These are phyloP conservation scores for Chrysanthemum seticuspe DNA, from an alignment of 129 eudicot species.

Conservation along the genomic window DNA sequence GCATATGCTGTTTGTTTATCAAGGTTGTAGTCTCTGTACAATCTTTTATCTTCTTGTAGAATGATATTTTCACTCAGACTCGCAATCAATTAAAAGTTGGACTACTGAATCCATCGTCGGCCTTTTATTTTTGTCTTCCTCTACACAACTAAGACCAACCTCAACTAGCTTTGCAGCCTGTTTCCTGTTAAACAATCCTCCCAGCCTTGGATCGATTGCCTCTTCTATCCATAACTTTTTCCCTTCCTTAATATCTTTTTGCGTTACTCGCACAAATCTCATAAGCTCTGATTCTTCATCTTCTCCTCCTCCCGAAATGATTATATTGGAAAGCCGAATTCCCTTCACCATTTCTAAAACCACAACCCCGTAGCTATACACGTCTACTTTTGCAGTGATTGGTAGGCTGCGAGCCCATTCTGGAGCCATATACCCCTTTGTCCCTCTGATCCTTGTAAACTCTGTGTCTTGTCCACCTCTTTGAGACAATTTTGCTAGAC, in stretches of 20 bases:
- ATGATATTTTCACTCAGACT: neutral
- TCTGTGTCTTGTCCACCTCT: slow-evolving; percentile 26
- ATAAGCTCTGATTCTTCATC: slow-evolving; percentile 27
- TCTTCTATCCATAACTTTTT: slow-evolving; percentile 38
- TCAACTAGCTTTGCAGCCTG: slow-evolving; percentile 40
- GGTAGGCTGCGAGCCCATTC: slow-evolving; percentile 41
- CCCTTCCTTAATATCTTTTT: slow-evolving; percentile 15
- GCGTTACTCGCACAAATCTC: slow-evolving; percentile 29
- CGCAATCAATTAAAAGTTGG: slow-evolving; percentile 38
- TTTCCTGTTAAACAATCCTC: slow-evolving; percentile 36
- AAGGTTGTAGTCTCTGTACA: too few relatives aligned
- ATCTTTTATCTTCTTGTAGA: too few relatives aligned
- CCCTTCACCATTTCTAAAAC: slow-evolving; percentile 56
- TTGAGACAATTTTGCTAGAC: neutral
- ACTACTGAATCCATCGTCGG: slow-evolving; percentile 53
- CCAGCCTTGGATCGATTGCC: slow-evolving; percentile 49
- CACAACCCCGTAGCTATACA: slow-evolving; percentile 55
- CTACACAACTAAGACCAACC: slow-evolving; percentile 43
- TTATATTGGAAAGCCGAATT: slow-evolving; percentile 32
- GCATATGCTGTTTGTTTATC: too few relatives aligned
- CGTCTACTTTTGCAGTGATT: slow-evolving; percentile 60
- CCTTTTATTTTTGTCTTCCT: slow-evolving; percentile 47
- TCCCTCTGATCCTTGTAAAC: slow-evolving; percentile 50
- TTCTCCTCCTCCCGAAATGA: slow-evolving; percentile 17
- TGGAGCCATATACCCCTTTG: slow-evolving; percentile 27